phyloP scores from a whole-genome alignment of 345 rosid genomes.

The Camelina laxa region DNA sequence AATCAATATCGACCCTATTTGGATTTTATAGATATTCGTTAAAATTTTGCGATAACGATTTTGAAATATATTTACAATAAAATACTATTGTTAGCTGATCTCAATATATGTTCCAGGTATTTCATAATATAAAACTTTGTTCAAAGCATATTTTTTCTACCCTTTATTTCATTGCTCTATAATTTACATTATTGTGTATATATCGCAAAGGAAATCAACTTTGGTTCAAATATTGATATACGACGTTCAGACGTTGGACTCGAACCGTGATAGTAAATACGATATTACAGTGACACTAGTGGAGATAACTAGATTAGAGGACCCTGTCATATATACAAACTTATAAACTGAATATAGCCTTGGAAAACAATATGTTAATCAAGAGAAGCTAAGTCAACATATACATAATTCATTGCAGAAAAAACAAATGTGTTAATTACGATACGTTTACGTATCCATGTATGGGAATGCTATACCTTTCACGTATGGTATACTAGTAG shows the following conservation, averaged over 20 bases:
- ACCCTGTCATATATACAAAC: not conserved
- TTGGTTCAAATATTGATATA: not conserved
- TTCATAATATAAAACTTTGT: not conserved
- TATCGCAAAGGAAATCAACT: not conserved
- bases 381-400: not conserved
- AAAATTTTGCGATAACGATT: conserved; percentile 20
- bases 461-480: not conserved
- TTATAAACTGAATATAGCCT: not conserved
- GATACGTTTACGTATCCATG: not conserved
- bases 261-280: not conserved
- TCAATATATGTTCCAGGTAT: not conserved
- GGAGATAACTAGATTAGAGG: not conserved
- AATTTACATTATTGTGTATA: not conserved
- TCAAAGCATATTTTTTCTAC: not conserved
- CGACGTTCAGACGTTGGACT: not conserved
- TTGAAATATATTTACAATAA: not conserved
- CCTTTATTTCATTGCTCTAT: not conserved
- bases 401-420: not conserved
- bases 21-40: conserved; percentile 35
- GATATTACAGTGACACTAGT: not conserved
- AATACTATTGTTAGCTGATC: conserved; percentile 1
- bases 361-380: not conserved
- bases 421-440: not conserved
- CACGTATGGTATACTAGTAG: not conserved
- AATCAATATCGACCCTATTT: conserved; percentile 42